Evolutionary conservation across 257 asterid genomes (phyloP).

Genomic region (Solanum habrochaites): DNA sequence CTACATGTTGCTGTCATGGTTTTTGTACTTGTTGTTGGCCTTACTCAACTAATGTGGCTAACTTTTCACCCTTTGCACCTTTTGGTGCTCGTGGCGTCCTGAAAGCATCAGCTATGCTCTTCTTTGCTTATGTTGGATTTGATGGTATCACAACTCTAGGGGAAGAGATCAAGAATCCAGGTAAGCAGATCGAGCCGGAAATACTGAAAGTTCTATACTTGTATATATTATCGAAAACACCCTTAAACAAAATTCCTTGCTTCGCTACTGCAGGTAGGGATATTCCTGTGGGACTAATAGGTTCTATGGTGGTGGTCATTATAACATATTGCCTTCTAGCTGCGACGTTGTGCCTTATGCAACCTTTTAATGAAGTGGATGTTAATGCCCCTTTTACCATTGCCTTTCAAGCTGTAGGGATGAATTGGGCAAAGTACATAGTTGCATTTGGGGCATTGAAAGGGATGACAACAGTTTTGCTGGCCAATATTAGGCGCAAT

Average conservation of each 20-base stretch:
- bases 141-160: conserved; percentile 23
- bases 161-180: conserved; percentile 17
- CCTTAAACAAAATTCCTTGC: background rate
- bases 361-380: conserved; percentile 14
- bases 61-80: conserved; percentile 18
- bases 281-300: conserved; percentile 23
- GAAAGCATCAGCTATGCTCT: conserved; percentile 19
- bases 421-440: conserved; percentile 24
- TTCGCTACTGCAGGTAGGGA: conserved; percentile 7
- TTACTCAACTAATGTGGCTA: conserved; percentile 13
- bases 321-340: conserved; percentile 20
- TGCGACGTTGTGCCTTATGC: conserved; percentile 17
- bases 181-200: background rate
- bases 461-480: conserved; percentile 27
- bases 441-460: conserved; percentile 30
- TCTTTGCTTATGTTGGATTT: conserved; percentile 10
- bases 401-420: conserved; percentile 21
- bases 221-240: background rate
- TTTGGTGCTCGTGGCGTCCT: conserved; percentile 15
- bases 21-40: conserved; percentile 21
- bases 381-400: conserved; percentile 18
- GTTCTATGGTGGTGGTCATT: conserved; percentile 22
- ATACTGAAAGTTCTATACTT: background rate
- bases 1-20: conserved; percentile 10
- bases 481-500: conserved; percentile 14